Evolutionary conservation across 352 stramenopile species (phyloP).

Genomic region (Pythium scleroteichum): DNA sequence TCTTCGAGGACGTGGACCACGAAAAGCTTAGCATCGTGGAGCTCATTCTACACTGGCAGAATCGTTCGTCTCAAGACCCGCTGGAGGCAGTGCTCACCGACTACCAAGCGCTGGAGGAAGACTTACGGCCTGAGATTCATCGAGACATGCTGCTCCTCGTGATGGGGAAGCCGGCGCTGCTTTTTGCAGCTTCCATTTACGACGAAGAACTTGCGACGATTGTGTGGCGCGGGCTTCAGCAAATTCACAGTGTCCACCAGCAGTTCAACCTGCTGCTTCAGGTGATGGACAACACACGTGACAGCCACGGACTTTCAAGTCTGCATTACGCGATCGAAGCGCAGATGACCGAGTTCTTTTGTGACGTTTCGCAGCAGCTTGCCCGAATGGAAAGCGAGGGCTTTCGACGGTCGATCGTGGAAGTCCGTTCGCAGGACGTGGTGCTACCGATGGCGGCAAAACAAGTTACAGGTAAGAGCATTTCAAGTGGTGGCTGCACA

Average conservation of each 20-base stretch:
- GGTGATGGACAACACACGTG: slow-evolving; percentile 65
- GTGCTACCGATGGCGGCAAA: slow-evolving; percentile 60
- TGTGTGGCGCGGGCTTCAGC: slow-evolving; percentile 58
- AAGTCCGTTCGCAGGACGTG: slow-evolving; percentile 54
- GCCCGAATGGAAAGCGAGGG: background rate
- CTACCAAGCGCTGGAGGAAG: slow-evolving; percentile 28
- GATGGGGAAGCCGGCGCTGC: slow-evolving; percentile 75
- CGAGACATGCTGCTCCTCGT: slow-evolving; percentile 46
- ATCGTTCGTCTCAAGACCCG: slow-evolving; percentile 1
- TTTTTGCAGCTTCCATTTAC: slow-evolving; percentile 85
- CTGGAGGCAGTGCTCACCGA: slow-evolving; percentile 37
- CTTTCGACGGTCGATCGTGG: slow-evolving; percentile 10
- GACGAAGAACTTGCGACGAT: slow-evolving; percentile 74
- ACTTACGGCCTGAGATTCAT: slow-evolving; percentile 1
- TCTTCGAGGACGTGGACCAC: slow-evolving; percentile 36
- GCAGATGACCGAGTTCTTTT: slow-evolving; percentile 59
- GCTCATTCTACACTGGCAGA: slow-evolving; percentile 27
- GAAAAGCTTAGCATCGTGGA: slow-evolving; percentile 18
- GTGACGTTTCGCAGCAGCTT: slow-evolving; percentile 30
- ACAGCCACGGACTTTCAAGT: slow-evolving; percentile 68
- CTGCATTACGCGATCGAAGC: slow-evolving; percentile 79
- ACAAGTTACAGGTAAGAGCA: slow-evolving; percentile 67
- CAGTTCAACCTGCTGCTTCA: slow-evolving; percentile 59
- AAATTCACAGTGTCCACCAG: slow-evolving; percentile 40
- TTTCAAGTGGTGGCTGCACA: slow-evolving; percentile 67